Evolutionary conservation across 768 basidiomycete species (phyloP).

Genomic region (Boletus barrowsii): DNA sequence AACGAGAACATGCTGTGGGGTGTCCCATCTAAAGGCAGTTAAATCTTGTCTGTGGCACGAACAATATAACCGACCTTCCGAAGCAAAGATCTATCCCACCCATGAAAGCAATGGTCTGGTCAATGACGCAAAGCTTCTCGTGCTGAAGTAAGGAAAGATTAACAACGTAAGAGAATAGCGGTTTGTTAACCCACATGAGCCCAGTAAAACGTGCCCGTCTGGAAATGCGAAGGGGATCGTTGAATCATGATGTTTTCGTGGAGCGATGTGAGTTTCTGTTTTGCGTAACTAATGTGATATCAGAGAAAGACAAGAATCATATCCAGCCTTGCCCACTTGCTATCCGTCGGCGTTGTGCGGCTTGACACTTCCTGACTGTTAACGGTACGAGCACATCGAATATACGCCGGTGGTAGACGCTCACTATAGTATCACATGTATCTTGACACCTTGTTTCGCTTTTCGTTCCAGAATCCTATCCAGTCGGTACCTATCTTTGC

Average conservation of each 20-base stretch:
- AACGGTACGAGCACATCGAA: not conserved
- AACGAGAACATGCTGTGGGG: slow-evolving; percentile 84
- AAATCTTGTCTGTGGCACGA: not conserved
- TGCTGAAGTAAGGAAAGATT: slow-evolving; percentile 50
- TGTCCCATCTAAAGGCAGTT: slow-evolving; percentile 74
- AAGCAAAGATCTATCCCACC: slow-evolving; percentile 95
- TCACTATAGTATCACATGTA: slow-evolving; percentile 92
- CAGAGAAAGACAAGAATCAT: slow-evolving; percentile 3
- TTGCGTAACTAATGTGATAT: slow-evolving; percentile 65
- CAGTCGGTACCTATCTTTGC: slow-evolving; percentile 80
- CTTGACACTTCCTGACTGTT: slow-evolving; percentile 91
- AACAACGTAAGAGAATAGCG: not conserved
- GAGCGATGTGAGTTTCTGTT: slow-evolving; percentile 71
- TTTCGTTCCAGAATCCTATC: slow-evolving; percentile 86
- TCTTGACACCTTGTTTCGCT: slow-evolving; percentile 93
- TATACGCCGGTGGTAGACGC: slow-evolving; percentile 24
- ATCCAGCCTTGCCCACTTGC: slow-evolving; percentile 55
- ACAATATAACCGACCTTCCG: slow-evolving; percentile 51
- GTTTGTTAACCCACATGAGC: slow-evolving; percentile 68
- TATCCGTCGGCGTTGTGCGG: slow-evolving; percentile 90
- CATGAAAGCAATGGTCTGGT: slow-evolving; percentile 97
- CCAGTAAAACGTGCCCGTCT: slow-evolving; percentile 98
- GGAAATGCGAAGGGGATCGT: slow-evolving; percentile 95
- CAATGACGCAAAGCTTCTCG: slow-evolving; percentile 97
- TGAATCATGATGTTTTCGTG: slow-evolving; percentile 96